phyloP scores from a whole-genome alignment of 139 green algal species.

The Chlamydomonas sp. region DNA sequence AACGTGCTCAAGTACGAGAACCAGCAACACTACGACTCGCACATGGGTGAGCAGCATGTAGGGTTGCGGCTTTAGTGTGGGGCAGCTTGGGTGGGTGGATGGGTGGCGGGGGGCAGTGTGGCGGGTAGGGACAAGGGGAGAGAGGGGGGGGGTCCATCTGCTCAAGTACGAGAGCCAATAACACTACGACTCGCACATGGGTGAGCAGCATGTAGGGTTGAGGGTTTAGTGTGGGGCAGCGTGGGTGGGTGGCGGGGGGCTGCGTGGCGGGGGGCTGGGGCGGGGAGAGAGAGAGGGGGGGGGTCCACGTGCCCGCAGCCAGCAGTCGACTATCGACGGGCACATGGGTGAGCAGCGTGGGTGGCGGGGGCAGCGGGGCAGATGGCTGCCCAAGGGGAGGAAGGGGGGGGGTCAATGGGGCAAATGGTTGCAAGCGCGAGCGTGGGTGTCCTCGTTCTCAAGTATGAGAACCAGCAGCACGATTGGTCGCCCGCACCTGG shows the following conservation, averaged over 20 bases:
- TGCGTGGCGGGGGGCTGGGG: not conserved
- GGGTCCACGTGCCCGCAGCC: constrained; percentile 52
- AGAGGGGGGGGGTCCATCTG: constrained; percentile 55
- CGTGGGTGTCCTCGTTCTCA: constrained; percentile 52
- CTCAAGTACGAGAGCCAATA: constrained; percentile 42
- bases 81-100: constrained; percentile 11
- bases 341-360: constrained; percentile 56
- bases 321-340: constrained; percentile 31
- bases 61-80: no score
- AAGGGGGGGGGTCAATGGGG: no score
- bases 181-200: constrained; percentile 52
- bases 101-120: not conserved
- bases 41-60: constrained; percentile 55
- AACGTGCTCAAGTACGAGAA: constrained; percentile 52
- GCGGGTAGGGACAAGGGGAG: no score
- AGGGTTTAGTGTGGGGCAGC: no score
- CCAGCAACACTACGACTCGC: constrained; percentile 46
- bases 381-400: no score
- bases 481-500: constrained; percentile 55
- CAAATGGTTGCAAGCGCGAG: no score
- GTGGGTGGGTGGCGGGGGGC: not conserved
- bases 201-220: no score
- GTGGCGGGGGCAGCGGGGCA: no score
- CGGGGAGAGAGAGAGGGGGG: no score
- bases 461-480: constrained; percentile 43